Conservation (phyloP, 2,329 filamentous ascomycete species). For the Meredithiella fracta region DNA sequence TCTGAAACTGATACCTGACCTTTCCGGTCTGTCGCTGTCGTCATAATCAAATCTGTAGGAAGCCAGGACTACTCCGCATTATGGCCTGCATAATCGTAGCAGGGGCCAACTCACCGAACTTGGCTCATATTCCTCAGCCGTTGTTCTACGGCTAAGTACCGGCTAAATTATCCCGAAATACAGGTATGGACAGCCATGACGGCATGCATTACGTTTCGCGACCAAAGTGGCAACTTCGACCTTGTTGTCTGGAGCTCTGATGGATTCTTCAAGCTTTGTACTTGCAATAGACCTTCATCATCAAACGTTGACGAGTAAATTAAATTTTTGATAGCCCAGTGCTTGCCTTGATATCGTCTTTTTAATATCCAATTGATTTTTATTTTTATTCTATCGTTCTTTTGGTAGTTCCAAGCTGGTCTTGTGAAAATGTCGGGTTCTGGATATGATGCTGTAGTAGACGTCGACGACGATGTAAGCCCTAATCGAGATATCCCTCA, state of each 20-base stretch:
- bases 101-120: no score
- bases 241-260: not conserved
- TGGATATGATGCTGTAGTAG: constrained; percentile 95
- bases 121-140: no score
- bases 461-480: constrained; percentile 82
- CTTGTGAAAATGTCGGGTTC: constrained; percentile 51
- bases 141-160: no score
- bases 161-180: not conserved
- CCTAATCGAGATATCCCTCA: constrained; percentile 2
- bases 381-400: not conserved
- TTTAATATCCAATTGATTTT: not conserved
- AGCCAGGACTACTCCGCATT: not conserved
- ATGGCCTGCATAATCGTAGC: not conserved
- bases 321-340: not conserved
- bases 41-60: not conserved
- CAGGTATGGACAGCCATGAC: not conserved
- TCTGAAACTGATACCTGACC: not conserved
- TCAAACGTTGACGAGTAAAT: not conserved
- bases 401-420: constrained; percentile 5
- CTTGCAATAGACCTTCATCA: not conserved
- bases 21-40: not conserved
- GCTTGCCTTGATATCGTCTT: not conserved
- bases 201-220: constrained; percentile 8
- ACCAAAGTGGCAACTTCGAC: constrained; percentile 1
- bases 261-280: not conserved